Evolutionary conservation across 139 green algal species (phyloP).

Genomic region (Eudorina sp.): DNA sequence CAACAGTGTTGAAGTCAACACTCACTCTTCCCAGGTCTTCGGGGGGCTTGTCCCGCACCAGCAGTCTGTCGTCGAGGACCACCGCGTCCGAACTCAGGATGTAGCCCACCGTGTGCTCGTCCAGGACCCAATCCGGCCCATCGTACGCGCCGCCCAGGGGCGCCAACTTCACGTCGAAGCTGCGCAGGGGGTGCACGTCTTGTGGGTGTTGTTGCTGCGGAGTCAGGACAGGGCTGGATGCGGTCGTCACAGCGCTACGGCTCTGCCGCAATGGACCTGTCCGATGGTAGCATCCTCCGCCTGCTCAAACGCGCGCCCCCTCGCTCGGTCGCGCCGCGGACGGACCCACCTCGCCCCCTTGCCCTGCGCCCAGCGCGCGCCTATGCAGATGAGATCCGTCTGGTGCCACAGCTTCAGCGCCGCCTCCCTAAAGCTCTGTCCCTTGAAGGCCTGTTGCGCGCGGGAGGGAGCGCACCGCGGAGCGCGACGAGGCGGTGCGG

Average conservation of each 20-base stretch:
- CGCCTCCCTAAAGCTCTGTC: conserved; percentile 17
- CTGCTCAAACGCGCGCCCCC: no score
- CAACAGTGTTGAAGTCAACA: neutral
- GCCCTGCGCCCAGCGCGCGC: neutral
- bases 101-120: neutral
- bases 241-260: neutral
- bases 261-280: neutral
- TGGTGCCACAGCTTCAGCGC: conserved; percentile 26
- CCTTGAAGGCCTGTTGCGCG: conserved; percentile 1
- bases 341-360: neutral
- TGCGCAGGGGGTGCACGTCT: no score
- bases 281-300: neutral
- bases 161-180: conserved; percentile 43
- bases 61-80: conserved; percentile 19
- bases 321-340: neutral
- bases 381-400: conserved; percentile 26
- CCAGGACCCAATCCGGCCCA: neutral
- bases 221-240: neutral
- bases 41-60: neutral
- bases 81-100: conserved; percentile 37
- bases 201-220: no score
- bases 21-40: no score
- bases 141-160: neutral
- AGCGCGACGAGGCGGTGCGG: no score
- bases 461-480: neutral